Conservation (phyloP, 441 rosid genomes). For the Populus hybrid region DNA sequence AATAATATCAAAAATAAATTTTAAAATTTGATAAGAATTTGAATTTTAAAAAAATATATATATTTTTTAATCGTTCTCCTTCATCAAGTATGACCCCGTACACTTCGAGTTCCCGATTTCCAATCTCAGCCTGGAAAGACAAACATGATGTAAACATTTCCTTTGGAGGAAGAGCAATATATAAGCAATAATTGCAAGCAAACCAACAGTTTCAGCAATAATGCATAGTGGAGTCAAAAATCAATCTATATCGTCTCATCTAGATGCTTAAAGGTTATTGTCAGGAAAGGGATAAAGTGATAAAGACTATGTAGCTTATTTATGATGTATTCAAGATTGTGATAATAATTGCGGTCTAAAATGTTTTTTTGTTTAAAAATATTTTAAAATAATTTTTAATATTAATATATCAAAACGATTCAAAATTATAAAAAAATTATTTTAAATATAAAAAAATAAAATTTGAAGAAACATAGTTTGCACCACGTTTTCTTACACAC, state of each 20-base stretch:
- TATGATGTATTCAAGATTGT: neutral
- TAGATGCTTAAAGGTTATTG: neutral
- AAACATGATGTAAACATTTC: neutral
- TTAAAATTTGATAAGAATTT: too few relatives aligned
- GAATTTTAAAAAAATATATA: too few relatives aligned
- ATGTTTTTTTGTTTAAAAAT: too few relatives aligned
- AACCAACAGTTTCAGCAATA: neutral
- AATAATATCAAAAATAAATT: too few relatives aligned
- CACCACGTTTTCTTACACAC: too few relatives aligned
- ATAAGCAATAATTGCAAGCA: neutral
- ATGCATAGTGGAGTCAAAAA: conserved; percentile 9
- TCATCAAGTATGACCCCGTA: conserved; percentile 76
- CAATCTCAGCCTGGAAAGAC: conserved; percentile 68
- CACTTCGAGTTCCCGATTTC: conserved; percentile 86
- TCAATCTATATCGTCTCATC: neutral
- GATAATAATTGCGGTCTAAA: too few relatives aligned
- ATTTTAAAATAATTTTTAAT: too few relatives aligned
- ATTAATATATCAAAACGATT: too few relatives aligned
- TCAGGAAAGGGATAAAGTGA: neutral
- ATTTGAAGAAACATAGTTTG: too few relatives aligned
- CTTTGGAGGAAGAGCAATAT: neutral
- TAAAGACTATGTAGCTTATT: neutral
- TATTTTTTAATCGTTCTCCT: conserved; percentile 30
- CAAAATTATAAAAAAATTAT: too few relatives aligned
- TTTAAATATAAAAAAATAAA: too few relatives aligned